Base-by-base conservation (phyloP, 225 moss, liverwort and hornwort genomes). In the Physcomitrellopsis africana region DNA sequence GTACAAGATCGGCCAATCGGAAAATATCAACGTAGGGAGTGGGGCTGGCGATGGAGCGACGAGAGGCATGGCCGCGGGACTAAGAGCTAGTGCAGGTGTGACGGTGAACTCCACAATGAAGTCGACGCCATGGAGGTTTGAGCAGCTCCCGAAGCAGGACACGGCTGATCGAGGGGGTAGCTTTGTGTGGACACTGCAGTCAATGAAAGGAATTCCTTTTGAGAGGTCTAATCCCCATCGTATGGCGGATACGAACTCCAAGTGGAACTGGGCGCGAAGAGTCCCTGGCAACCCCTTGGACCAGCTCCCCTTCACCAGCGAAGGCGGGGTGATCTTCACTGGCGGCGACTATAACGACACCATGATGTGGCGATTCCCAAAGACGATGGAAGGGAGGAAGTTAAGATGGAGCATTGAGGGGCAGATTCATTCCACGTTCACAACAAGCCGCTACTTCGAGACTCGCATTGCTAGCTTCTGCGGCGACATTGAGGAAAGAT, bases 351-450 rank as follows among this genome's bases (percentile, higher is more conserved):
- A 45, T 15, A 3, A 66, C 23, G 85, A 88, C 11, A 82, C 87
- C 72, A 67, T 85, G 79, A 88, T 82, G 63, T 88, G 87, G 87
- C 80, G 85, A 43, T 85, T 87, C 47, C 87, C 87, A 0, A 85
- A 72, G 65, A 3, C 63, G 9, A 87, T 87, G 87, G 82, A 77
- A 68, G 77, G 49, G 16, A 82, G 76, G 47, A 77, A 9, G 60
- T 32, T 87, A 55, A 63, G 84, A 20, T 87, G 87, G 87, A 82
- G 76, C 63, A 85, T 87, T 51, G 80, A 77, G 61, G 87, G 87
- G 47, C 87, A 87, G 52, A 72, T 84, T 15, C 87, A 87, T 70
- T 87, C 79, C 75, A 87, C 84, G 7, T 87, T 77, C 65, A 85
- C 82, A 17, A 84, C 87, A 15, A 53, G 61, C 26, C 80, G 82